These are phyloP conservation scores for Mallotus nudiflorus DNA, from an alignment of 345 rosid species.

Conservation along the genomic window DNA sequence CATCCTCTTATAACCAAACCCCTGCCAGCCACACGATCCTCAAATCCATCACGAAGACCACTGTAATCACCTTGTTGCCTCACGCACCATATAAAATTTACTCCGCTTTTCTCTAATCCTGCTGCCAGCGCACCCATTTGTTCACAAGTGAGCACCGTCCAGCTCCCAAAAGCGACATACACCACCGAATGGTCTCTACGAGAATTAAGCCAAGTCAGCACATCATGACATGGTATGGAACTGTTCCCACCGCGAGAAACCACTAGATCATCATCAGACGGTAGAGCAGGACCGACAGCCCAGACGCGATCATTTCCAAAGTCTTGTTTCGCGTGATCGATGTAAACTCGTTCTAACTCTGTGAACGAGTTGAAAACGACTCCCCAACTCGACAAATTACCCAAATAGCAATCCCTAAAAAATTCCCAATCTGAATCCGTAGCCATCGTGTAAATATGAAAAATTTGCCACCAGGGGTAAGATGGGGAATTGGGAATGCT, in stretches of 20 bases:
- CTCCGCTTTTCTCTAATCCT: conserved; percentile 49
- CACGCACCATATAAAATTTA: conserved; percentile 45
- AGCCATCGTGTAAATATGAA: conserved; percentile 15
- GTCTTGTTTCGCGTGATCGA: conserved; percentile 39
- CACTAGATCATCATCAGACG: background rate
- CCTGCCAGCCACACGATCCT: conserved; percentile 46
- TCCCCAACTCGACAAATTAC: conserved; percentile 51
- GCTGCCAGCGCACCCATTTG: conserved; percentile 47
- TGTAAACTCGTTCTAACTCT: conserved; percentile 42
- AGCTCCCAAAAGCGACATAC: conserved; percentile 76
- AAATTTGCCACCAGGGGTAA: conserved; percentile 42
- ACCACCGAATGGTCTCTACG: conserved; percentile 46
- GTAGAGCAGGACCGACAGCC: conserved; percentile 59
- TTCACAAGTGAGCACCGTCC: conserved; percentile 33
- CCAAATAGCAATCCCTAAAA: conserved; percentile 25
- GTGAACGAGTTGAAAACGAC: conserved; percentile 49
- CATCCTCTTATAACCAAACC: conserved; percentile 51
- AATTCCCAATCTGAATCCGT: conserved; percentile 41
- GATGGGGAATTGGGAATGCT: conserved; percentile 44
- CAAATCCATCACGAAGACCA: conserved; percentile 32
- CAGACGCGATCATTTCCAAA: conserved; percentile 38
- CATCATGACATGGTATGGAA: conserved; percentile 22
- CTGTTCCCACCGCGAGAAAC: conserved; percentile 48
- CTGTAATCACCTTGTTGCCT: background rate
- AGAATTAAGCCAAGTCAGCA: conserved; percentile 57